phyloP scores from a whole-genome alignment of 2,329 filamentous ascomycete species.

The Calonectria pseudoturangicola region DNA sequence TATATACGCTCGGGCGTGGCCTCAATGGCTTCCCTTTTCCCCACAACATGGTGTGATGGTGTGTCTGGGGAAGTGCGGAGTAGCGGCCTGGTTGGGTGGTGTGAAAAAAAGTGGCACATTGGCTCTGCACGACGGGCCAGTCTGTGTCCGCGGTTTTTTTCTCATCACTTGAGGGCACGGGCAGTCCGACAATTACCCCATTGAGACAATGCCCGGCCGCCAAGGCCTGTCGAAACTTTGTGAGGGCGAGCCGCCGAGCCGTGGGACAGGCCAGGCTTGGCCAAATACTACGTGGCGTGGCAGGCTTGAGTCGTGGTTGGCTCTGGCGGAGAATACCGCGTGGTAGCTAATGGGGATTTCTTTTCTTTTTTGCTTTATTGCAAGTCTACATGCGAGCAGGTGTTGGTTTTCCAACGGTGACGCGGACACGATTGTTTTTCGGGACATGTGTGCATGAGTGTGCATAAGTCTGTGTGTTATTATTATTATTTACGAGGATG shows the following conservation, averaged over 20 bases:
- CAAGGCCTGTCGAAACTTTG: constrained; percentile 42
- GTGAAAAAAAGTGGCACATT: constrained; percentile 17
- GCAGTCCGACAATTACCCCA: constrained; percentile 49
- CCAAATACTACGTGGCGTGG: constrained; percentile 24
- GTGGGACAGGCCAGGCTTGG: constrained; percentile 14
- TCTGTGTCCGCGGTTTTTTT: constrained; percentile 19
- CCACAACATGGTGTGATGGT: constrained; percentile 27
- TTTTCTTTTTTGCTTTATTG: background rate
- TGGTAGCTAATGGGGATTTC: background rate
- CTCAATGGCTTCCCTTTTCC: constrained; percentile 3
- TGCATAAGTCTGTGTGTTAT: background rate
- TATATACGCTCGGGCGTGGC: constrained; percentile 20
- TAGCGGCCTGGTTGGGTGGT: background rate
- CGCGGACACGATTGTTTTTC: background rate
- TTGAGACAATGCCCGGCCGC: constrained; percentile 37
- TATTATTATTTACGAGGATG: background rate
- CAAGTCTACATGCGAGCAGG: background rate
- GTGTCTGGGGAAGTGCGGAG: constrained; percentile 29
- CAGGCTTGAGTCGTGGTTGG: background rate
- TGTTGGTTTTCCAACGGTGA: background rate
- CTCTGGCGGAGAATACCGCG: background rate
- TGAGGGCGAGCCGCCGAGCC: constrained; percentile 8
- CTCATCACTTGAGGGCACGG: constrained; percentile 21
- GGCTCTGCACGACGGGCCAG: background rate
- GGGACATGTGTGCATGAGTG: background rate